Evolutionary conservation across 2,329 filamentous ascomycete genomes (phyloP).

Genomic region (Trichoderma sp.): DNA sequence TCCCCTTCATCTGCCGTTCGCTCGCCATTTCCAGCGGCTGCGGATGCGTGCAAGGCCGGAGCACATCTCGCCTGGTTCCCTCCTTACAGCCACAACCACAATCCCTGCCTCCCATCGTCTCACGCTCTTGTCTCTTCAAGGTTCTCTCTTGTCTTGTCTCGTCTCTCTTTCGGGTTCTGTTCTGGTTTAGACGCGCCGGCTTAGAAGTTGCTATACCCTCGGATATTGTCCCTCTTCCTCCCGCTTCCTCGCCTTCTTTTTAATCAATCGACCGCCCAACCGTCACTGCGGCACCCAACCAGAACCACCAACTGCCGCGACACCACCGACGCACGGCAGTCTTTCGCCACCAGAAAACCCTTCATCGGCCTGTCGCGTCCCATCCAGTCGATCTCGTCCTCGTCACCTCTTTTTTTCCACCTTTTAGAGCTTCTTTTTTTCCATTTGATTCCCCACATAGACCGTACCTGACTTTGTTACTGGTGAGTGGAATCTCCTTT

Average conservation of each 20-base stretch:
- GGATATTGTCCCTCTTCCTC: conserved; percentile 18
- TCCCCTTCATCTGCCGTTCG: conserved; percentile 12
- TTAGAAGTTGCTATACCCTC: conserved; percentile 36
- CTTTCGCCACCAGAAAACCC: conserved; percentile 12
- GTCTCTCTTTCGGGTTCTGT: conserved; percentile 30
- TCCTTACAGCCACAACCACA: conserved; percentile 19
- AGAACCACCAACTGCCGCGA: conserved; percentile 11
- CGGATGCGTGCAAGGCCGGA: conserved; percentile 27
- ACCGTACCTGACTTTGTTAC: conserved; percentile 18
- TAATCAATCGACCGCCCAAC: conserved; percentile 21
- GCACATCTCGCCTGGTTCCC: conserved; percentile 13
- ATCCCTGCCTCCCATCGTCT: conserved; percentile 22
- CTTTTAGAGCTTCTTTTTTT: conserved; percentile 12
- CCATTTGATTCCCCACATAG: conserved; percentile 19
- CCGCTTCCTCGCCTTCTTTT: conserved; percentile 31
- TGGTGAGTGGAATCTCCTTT: conserved; percentile 18
- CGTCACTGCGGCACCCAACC: conserved; percentile 18
- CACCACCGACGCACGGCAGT: conserved; percentile 13
- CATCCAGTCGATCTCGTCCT: conserved; percentile 7
- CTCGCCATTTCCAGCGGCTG: conserved; percentile 21
- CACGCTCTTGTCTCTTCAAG: conserved; percentile 21
- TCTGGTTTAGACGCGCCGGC: conserved; percentile 40
- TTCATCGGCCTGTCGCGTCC: conserved; percentile 14
- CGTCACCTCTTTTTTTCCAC: background rate
- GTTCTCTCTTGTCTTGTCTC: conserved; percentile 3